phyloP scores from a whole-genome alignment of 768 basidiomycete species.

The Kwoniella heveanensis region DNA sequence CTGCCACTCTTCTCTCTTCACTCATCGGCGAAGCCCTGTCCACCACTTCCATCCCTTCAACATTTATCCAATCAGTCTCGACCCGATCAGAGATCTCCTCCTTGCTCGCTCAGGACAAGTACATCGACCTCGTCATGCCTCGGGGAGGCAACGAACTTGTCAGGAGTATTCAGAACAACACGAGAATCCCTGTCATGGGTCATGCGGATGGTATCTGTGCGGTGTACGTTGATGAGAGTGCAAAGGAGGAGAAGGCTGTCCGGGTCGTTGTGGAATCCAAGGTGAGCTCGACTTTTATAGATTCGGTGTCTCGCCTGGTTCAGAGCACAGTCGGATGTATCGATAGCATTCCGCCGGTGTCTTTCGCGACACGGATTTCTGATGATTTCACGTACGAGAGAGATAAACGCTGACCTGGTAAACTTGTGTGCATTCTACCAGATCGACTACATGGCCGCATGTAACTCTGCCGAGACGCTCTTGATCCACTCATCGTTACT shows the following conservation, averaged over 20 bases:
- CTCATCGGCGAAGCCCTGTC: constrained; percentile 77
- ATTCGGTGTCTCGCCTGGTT: too few relatives aligned
- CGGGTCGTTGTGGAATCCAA: constrained; percentile 87
- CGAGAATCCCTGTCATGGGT: constrained; percentile 96
- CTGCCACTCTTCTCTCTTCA: constrained; percentile 72
- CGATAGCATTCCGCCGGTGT: too few relatives aligned
- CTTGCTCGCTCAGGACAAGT: constrained; percentile 79
- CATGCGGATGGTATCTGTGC: constrained; percentile 95
- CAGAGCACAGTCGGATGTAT: too few relatives aligned
- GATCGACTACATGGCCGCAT: constrained; percentile 94
- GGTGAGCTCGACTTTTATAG: constrained; percentile 59
- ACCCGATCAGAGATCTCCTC: constrained; percentile 88
- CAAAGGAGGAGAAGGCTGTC: constrained; percentile 75
- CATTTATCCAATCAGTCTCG: constrained; percentile 89
- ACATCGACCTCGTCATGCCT: constrained; percentile 96
- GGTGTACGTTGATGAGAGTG: constrained; percentile 82
- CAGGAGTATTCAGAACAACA: constrained; percentile 79
- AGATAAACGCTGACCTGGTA: background rate
- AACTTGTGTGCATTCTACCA: constrained; percentile 49
- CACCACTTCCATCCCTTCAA: constrained; percentile 70
- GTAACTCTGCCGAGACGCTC: constrained; percentile 88
- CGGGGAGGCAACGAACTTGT: constrained; percentile 91
- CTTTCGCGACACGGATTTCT: too few relatives aligned
- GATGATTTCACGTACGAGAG: too few relatives aligned
- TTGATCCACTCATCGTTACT: constrained; percentile 77